phyloP scores from a whole-genome alignment of 495 filamentous ascomycete species.

The Saxophila tyrrhenica region DNA sequence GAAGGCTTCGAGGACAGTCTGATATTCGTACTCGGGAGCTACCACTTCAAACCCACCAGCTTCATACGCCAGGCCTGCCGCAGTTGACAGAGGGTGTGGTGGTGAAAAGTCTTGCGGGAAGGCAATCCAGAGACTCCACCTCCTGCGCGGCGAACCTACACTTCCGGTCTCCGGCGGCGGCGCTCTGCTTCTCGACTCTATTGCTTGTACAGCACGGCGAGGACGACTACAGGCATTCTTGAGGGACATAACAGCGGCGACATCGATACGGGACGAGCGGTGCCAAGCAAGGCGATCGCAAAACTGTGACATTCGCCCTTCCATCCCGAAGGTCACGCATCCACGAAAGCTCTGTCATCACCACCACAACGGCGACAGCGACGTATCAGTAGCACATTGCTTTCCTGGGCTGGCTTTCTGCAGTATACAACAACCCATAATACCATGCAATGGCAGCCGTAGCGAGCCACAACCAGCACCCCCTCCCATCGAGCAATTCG shows the following conservation, averaged over 20 bases:
- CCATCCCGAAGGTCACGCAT: background rate
- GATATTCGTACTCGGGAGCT: background rate
- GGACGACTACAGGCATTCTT: too few relatives aligned
- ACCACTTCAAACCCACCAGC: background rate
- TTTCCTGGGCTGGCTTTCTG: background rate
- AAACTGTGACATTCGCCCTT: background rate
- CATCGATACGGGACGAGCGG: background rate
- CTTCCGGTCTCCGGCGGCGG: background rate
- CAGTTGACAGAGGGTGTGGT: background rate
- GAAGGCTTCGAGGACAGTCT: background rate
- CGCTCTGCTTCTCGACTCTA: background rate
- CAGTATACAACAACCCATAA: background rate
- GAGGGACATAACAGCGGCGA: too few relatives aligned
- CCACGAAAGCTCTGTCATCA: background rate
- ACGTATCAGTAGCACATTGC: background rate
- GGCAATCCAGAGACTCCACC: background rate
- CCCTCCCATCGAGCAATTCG: conserved; percentile 10
- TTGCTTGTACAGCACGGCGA: background rate
- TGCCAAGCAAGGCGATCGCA: background rate
- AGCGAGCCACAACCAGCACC: conserved; percentile 9
- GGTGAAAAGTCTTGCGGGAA: background rate
- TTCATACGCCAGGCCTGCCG: too few relatives aligned
- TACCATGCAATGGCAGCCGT: conserved; percentile 14
- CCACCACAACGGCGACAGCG: background rate
- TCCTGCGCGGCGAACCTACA: too few relatives aligned